phyloP scores from a whole-genome alignment of 495 filamentous ascomycete species.

The Staphylotrichum longicolle region DNA sequence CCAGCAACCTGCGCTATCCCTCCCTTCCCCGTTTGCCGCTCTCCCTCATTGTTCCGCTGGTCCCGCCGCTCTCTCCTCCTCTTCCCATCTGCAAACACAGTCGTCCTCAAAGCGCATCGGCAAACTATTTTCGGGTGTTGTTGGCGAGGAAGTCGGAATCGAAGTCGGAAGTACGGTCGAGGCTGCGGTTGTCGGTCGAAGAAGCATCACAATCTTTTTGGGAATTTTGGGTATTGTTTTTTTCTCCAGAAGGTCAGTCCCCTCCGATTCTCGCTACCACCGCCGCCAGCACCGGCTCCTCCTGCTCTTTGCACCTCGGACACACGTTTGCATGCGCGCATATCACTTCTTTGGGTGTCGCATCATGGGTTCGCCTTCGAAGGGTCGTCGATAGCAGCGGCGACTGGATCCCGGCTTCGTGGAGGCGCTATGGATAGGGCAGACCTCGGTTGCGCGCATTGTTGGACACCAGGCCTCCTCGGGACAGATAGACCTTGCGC shows the following conservation, averaged over 20 bases:
- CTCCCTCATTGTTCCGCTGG: slow-evolving; percentile 31
- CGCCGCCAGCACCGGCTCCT: not conserved
- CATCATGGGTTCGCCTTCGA: not conserved
- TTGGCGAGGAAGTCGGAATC: slow-evolving; percentile 29
- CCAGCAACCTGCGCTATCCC: slow-evolving; percentile 28
- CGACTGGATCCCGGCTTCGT: not conserved
- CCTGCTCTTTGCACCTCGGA: not conserved
- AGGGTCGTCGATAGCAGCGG: not conserved
- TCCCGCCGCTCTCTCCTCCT: slow-evolving; percentile 29
- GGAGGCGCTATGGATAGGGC: not conserved
- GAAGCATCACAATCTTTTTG: not conserved
- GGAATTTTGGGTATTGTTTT: slow-evolving; percentile 1
- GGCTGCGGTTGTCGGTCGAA: slow-evolving; percentile 20
- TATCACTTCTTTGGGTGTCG: not conserved
- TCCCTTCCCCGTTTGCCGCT: slow-evolving; percentile 23
- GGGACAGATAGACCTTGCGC: not conserved
- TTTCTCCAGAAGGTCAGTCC: slow-evolving; percentile 27
- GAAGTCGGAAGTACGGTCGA: slow-evolving; percentile 16
- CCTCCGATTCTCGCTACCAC: not conserved
- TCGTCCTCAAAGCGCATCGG: slow-evolving; percentile 20
- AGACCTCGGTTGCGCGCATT: slow-evolving; percentile 5
- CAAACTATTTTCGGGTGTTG: slow-evolving; percentile 33
- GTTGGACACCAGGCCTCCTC: not conserved
- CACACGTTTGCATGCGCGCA: slow-evolving; percentile 19
- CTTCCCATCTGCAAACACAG: slow-evolving; percentile 20